Conservation (phyloP, 129 eudicot species). For the Oenanthe sinensis region DNA sequence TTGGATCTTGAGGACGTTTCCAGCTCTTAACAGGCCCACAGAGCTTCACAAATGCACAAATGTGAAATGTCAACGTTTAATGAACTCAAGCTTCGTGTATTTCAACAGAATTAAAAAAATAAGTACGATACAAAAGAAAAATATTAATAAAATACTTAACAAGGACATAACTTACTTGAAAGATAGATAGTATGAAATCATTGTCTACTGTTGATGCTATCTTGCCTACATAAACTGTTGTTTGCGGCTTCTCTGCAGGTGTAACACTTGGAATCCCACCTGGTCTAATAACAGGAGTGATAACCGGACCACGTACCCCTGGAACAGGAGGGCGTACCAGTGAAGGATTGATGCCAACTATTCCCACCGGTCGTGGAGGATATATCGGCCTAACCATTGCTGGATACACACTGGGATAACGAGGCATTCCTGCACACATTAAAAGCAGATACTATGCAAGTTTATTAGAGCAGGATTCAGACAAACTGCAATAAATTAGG, state of each 20-base stretch:
- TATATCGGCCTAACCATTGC: conserved; percentile 62
- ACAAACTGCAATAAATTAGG: background rate
- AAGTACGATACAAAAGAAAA: background rate
- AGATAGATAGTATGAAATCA: conserved; percentile 84
- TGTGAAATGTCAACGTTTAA: conserved; percentile 6
- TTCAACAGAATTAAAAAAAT: background rate
- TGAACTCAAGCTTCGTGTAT: background rate
- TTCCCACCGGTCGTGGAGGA: conserved; percentile 65
- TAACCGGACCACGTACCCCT: conserved; percentile 60
- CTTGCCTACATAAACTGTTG: conserved; percentile 90
- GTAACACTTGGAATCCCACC: conserved; percentile 41
- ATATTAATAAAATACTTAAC: background rate
- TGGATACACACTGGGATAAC: conserved; percentile 64
- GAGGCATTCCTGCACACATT: conserved; percentile 63
- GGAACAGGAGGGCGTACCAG: conserved; percentile 65
- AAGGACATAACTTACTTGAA: conserved; percentile 46
- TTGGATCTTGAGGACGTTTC: conserved; percentile 90
- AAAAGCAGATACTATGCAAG: conserved; percentile 62
- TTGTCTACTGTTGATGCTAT: conserved; percentile 81
- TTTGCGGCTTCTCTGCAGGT: conserved; percentile 69
- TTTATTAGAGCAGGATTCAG: conserved; percentile 40
- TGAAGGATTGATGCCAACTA: conserved; percentile 53
- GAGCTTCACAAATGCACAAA: conserved; percentile 38
- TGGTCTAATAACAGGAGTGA: conserved; percentile 62
- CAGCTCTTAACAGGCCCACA: conserved; percentile 97